Base-by-base conservation (phyloP, 2,329 filamentous ascomycete species). In the Xylaria sp. region DNA sequence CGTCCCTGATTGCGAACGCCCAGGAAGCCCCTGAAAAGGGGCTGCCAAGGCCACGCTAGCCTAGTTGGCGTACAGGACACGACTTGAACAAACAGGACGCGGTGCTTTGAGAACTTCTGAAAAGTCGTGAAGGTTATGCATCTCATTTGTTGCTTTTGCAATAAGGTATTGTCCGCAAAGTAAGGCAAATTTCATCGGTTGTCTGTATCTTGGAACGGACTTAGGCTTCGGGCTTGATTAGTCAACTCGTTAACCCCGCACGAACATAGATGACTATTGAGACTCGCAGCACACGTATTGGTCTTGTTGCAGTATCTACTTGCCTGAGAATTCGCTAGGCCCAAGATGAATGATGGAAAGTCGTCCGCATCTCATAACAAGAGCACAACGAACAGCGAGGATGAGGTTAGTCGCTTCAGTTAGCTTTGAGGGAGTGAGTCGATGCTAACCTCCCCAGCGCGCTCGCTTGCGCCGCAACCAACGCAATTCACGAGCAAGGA, bases 401-500 rank as follows among this genome's bases (percentile, higher is more conserved):
- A 54, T 25, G 59, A 56, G 37, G 61, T 63, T 2, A 46, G 61
- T 56, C 23, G 25, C 15, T 46, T 3, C 15, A 1, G 28, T 37
- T 1, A 2, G 13, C 31, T 34, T 20, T 1, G 13, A 1, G 4
- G 12, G 34, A n/a, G 6, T 13, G 15, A 31, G 8, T 20, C 6
- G 8, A 34, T 54, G 50, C 51, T 63, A 15, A 63, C 61, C 25
- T 50, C 37, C 34, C 34, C 48, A 66, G 64, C 58, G 64, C 20
- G 64, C 64, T 20, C 64, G 64, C 13, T 25, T 68, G n/a, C 66
- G 66, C n/a, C 66, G 66, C 55, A 68, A 68, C 13, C 66, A 68
- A n/a, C 61, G 66, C 1, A 68, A 68, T 28, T 68, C 66, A 7
- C 61, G 66, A n/a, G 66, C 61, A 0, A 59, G 61, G 15, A 68